Evolutionary conservation across 768 basidiomycete genomes (phyloP), one percentile per base, ranked within the genome.

Genomic region (Rhizopogon vinicolor): DNA sequence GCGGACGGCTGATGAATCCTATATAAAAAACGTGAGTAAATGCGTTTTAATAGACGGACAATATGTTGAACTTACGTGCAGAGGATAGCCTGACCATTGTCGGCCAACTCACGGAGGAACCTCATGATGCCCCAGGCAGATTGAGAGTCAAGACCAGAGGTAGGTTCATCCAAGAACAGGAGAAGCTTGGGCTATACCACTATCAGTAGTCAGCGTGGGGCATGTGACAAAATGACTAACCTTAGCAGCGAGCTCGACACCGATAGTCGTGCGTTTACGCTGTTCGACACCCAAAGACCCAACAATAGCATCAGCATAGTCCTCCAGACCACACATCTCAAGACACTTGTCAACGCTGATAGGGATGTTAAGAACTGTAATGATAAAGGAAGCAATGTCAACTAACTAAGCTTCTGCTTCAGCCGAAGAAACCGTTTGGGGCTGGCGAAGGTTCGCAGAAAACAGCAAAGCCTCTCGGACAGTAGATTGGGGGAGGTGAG

Each of bases 191-290:
- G 63, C 19, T 40, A 39, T 9, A 74, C 74, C 19, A 52, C 62
- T 75, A 70, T 37, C 14, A n/a, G 8, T 3, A 37, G 12, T 49
- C 8, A 37, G 48, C 14, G 5, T 14, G 9, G 1, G 1, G 16
- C 5, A 22, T 5, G 9, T 87, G 18, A 92, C 77, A 1, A 92
- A 74, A 7, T 91, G 75, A 61, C 87, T 83, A 0, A 91, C 91
- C 66, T 93, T 93, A 69, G 89, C 88, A 16, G 92, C 91, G 7
- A 96, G 78, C 67, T 95, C 93, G 53, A 95, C 93, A 55, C 91
- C 93, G 61, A 95, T 95, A 1, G 93, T 94, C 22, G 93, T 77
- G 9, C 92, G 86, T 67, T 95, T 95, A 58, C 91, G 80, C 7
- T 87, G 83, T 61, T 87, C 87, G 22, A 83, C 78, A 51, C 76